phyloP scores from a whole-genome alignment of 345 rosid genomes.

The Camelina sativa region DNA sequence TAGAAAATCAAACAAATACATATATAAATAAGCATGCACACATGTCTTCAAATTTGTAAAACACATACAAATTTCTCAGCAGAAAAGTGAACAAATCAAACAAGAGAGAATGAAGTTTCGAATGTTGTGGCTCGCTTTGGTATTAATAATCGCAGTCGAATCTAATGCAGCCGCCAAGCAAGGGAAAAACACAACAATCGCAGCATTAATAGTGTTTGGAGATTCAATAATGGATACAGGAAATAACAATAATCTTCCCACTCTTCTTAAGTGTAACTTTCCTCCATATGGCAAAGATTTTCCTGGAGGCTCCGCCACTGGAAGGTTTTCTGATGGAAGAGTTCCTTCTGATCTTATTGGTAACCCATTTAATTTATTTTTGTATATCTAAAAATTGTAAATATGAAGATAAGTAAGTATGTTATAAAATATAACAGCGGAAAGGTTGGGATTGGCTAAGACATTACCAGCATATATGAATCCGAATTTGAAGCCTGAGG shows the following conservation, averaged over 20 bases:
- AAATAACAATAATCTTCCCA: conserved; percentile 23
- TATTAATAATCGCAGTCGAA: not conserved
- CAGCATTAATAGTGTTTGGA: conserved; percentile 28
- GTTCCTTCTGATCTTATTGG: conserved; percentile 33
- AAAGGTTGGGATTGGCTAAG: conserved; percentile 54
- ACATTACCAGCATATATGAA: conserved; percentile 59
- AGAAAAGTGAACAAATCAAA: not conserved
- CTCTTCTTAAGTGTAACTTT: conserved; percentile 2
- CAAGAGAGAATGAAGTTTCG: conserved; percentile 16
- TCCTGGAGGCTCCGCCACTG: not conserved
- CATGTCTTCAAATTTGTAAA: not conserved
- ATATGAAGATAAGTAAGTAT: not conserved
- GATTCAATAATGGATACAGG: conserved; percentile 42
- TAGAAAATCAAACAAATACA: not conserved
- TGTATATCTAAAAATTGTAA: too few species aligned
- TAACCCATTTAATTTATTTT: not conserved
- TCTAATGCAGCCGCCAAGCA: not conserved
- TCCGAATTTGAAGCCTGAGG: conserved; percentile 33
- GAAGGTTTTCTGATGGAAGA: conserved; percentile 43
- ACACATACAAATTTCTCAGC: not conserved
- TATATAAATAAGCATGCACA: not conserved
- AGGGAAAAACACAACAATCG: not conserved
- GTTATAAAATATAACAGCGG: conserved; percentile 38
- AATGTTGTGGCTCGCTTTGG: not conserved
- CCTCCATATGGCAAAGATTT: conserved; percentile 34